Conservation (phyloP, 352 stramenopile genomes). For the Globisporangium abappressorium region DNA sequence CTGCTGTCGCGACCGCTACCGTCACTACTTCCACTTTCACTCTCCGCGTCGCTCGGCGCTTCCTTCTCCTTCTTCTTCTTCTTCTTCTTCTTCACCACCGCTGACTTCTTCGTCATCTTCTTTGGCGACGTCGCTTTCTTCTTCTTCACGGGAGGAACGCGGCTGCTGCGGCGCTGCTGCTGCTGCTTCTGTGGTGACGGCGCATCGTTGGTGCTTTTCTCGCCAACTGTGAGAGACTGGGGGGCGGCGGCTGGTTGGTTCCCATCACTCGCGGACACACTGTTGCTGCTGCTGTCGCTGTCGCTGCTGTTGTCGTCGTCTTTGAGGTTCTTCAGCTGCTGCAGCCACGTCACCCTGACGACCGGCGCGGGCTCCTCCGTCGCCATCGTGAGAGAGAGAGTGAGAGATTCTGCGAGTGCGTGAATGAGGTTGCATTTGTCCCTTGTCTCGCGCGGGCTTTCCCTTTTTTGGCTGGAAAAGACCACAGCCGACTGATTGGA, state of each 20-base stretch:
- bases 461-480: neutral
- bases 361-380: neutral
- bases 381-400: neutral
- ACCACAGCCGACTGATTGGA: neutral
- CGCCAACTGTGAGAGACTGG: neutral
- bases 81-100: neutral
- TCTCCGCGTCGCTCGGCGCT: neutral
- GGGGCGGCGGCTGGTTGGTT: neutral
- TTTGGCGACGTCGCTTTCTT: neutral
- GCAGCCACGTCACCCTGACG: conserved; percentile 8
- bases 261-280: neutral
- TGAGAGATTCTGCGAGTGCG: neutral
- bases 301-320: conserved; percentile 22
- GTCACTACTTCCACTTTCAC: conserved; percentile 1
- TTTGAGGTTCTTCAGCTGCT: conserved; percentile 9
- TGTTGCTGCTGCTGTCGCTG: conserved; percentile 7
- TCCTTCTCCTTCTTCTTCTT: neutral
- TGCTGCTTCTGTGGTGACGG: neutral
- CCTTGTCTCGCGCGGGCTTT: neutral
- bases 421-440: neutral
- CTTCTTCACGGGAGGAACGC: neutral
- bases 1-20: conserved; percentile 6
- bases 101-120: neutral
- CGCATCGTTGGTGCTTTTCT: neutral
- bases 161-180: neutral